These are phyloP conservation scores for Raddia distichophylla DNA, from an alignment of 176 grass and related monocot genomes.

Conservation along the genomic window DNA sequence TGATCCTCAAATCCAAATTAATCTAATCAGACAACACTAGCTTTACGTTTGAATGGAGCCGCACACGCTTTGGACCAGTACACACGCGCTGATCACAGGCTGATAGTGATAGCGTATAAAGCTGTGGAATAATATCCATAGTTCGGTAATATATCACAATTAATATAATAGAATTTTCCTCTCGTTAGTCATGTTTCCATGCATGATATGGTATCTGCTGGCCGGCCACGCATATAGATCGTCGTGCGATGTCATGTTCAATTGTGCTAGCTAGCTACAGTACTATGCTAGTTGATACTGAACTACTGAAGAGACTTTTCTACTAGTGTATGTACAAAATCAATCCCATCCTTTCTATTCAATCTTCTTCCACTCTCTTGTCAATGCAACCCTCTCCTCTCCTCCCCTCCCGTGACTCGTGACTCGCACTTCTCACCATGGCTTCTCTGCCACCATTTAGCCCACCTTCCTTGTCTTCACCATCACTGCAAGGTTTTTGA, in stretches of 20 bases:
- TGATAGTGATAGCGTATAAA: background rate
- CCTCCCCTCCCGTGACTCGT: too few species aligned
- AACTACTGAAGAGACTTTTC: too few species aligned
- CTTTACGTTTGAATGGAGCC: background rate
- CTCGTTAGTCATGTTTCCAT: too few species aligned
- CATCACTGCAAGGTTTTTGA: too few species aligned
- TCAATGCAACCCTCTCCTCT: too few species aligned
- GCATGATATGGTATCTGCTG: background rate
- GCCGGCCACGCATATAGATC: background rate
- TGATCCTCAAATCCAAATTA: background rate
- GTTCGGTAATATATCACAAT: background rate
- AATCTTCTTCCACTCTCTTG: too few species aligned
- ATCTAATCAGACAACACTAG: background rate
- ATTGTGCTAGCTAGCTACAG: background rate
- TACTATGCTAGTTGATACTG: background rate
- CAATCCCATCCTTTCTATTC: too few species aligned
- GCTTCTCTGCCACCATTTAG: too few species aligned
- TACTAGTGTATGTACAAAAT: too few species aligned
- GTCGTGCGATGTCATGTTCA: background rate
- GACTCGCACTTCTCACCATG: too few species aligned
- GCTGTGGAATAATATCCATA: background rate
- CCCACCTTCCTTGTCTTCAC: too few species aligned
- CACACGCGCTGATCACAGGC: background rate
- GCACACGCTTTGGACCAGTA: background rate
- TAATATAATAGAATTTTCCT: too few species aligned